phyloP scores from a whole-genome alignment of 2,329 filamentous ascomycete species.

The Orbilia ellipsospora region DNA sequence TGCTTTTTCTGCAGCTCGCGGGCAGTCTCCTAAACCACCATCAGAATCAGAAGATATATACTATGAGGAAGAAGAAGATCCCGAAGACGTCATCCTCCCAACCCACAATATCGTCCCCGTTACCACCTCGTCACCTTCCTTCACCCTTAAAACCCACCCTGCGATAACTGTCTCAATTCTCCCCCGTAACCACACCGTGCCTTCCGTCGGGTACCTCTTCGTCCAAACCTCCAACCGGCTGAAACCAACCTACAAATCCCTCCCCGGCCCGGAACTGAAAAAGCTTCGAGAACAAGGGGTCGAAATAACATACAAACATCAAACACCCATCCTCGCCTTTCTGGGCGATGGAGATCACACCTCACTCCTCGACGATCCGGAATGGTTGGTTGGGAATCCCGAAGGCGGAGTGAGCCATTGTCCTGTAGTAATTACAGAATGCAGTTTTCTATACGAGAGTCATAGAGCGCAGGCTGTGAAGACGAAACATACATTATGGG shows the following conservation, averaged over 20 bases:
- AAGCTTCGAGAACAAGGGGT: slow-evolving; percentile 62
- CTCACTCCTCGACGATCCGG: slow-evolving; percentile 63
- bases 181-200: slow-evolving; percentile 65
- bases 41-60: slow-evolving; percentile 60
- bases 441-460: slow-evolving; percentile 65
- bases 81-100: slow-evolving; percentile 22
- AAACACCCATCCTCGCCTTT: slow-evolving; percentile 65
- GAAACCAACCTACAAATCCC: slow-evolving; percentile 62
- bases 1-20: no score
- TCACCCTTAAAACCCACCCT: slow-evolving; percentile 40
- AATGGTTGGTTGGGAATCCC: slow-evolving; percentile 63
- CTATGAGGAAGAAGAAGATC: slow-evolving; percentile 51
- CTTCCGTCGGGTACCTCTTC: slow-evolving; percentile 67
- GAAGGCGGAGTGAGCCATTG: slow-evolving; percentile 26
- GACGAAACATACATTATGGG: slow-evolving; percentile 67
- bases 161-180: slow-evolving; percentile 64
- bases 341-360: slow-evolving; percentile 66
- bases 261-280: slow-evolving; percentile 62
- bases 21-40: no score
- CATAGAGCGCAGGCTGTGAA: slow-evolving; percentile 64
- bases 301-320: slow-evolving; percentile 63
- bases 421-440: slow-evolving; percentile 65
- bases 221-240: slow-evolving; percentile 63
- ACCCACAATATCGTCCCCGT: slow-evolving; percentile 49
- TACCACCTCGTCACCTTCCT: background rate